Base-by-base conservation (phyloP, 108 stramenopile genomes). In the Cylindrotheca fusiformis region DNA sequence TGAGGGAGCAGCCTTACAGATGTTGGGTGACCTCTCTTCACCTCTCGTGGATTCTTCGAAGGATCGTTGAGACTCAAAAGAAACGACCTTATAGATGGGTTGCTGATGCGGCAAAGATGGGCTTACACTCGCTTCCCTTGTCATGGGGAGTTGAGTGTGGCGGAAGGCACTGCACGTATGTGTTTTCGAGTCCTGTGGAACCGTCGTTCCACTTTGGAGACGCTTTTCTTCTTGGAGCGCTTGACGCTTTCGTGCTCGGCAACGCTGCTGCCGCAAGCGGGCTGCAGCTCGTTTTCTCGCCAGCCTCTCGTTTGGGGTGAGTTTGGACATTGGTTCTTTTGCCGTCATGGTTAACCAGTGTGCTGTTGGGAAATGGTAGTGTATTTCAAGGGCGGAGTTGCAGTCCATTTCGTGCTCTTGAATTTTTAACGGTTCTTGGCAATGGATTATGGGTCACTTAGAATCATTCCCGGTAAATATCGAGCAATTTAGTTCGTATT, bases 201-300 rank as follows among this genome's bases (percentile, higher is more conserved):
- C 50, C 50, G 20, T 22, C 20, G 10, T 6, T 51, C 5, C 21
- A 19, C 20, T 8, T 51, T 51, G 18, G 50, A 21, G 23, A 19
- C 71, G 63, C 28, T 60, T 52, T 30, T 67, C 52, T 26, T 74
- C 65, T 2, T 55, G 27, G 41, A 74, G 36, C 4, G 65, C 65
- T 49, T 74, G 63, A 3, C 72, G 72, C 53, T 74, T 74, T 32
- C 72, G 49, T 8, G 72, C 72, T 19, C 72, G 72, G 65, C 72
- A 74, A 44, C 72, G 65, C 61, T 74, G 72, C 58, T 74, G 72
- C 36, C 72, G 28, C 54, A 74, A 28, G 4, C 72, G 47, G 41
- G 72, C 72, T 14, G 72, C 72, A 24, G 65, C 65, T 26, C 72
- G 51, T 32, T 74, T 74, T 47, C 72, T 26, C 56, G 59, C 72